Conservation (phyloP, 2,329 filamentous ascomycete genomes). For the Fusarium cyanostomum region DNA sequence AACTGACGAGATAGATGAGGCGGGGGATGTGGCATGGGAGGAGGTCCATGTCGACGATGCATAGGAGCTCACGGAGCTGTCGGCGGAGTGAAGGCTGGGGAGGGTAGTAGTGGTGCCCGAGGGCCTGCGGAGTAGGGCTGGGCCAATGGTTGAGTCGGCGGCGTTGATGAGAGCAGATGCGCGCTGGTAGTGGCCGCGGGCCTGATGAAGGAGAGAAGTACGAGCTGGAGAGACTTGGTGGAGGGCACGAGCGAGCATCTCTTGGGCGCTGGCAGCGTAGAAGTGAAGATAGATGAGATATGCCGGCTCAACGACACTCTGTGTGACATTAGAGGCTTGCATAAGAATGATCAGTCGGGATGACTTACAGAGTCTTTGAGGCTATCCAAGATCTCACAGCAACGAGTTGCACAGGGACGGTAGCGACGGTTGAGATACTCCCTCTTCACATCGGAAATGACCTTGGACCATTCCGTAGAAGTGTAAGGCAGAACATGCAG, state of each 20-base stretch:
- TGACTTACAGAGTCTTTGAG: constrained; percentile 56
- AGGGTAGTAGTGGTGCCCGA: constrained; percentile 47
- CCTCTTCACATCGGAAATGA: constrained; percentile 63
- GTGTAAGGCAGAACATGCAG: constrained; percentile 54
- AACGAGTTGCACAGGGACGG: constrained; percentile 62
- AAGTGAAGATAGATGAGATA: constrained; percentile 69
- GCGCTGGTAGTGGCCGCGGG: constrained; percentile 60
- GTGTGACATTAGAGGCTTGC: constrained; percentile 23
- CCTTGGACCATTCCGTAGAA: constrained; percentile 60
- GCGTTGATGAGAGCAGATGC: constrained; percentile 59
- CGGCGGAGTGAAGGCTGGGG: constrained; percentile 52
- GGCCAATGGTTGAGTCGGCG: constrained; percentile 55
- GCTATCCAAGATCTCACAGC: constrained; percentile 62
- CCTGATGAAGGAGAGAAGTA: constrained; percentile 59
- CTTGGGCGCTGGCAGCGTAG: constrained; percentile 68
- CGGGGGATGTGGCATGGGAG: constrained; percentile 32
- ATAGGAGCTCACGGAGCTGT: constrained; percentile 57
- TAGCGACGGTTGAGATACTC: constrained; percentile 62
- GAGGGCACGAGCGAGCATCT: constrained; percentile 63
- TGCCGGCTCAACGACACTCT: constrained; percentile 58
- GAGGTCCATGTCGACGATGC: constrained; percentile 37
- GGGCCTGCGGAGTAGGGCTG: constrained; percentile 54
- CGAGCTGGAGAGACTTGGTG: constrained; percentile 58
- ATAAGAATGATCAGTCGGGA: neutral
- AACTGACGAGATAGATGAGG: constrained; percentile 56